Evolutionary conservation across 768 basidiomycete species (phyloP).

Genomic region (Tylopilus plumbeoviolaceoides): DNA sequence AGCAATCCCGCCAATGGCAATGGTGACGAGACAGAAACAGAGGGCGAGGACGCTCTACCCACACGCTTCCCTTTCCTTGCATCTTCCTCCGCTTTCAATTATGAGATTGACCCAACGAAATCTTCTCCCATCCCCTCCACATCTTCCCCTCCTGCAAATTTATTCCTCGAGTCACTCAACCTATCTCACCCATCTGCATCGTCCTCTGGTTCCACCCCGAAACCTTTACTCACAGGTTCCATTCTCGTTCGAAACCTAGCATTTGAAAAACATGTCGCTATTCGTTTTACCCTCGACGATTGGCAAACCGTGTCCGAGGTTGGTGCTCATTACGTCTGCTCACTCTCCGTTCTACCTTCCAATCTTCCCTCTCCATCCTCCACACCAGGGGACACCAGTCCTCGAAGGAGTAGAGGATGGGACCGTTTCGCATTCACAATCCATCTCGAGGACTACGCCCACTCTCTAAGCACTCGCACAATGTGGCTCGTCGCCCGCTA

Average conservation of each 20-base stretch:
- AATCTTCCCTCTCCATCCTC: slow-evolving; percentile 6
- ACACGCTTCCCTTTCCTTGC: slow-evolving; percentile 23
- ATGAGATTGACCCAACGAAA: slow-evolving; percentile 20
- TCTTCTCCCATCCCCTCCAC: slow-evolving; percentile 13
- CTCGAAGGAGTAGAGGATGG: slow-evolving; percentile 33
- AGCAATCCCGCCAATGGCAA: slow-evolving; percentile 13
- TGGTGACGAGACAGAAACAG: slow-evolving; percentile 45
- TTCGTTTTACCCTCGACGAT: slow-evolving; percentile 89
- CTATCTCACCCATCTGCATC: slow-evolving; percentile 19
- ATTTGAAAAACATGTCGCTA: slow-evolving; percentile 80
- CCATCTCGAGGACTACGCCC: slow-evolving; percentile 67
- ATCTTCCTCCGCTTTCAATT: slow-evolving; percentile 12
- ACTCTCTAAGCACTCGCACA: slow-evolving; percentile 44
- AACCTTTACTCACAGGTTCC: slow-evolving; percentile 58
- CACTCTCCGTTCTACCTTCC: slow-evolving; percentile 37
- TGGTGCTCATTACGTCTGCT: slow-evolving; percentile 43
- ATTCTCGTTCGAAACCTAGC: slow-evolving; percentile 81
- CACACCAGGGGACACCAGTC: neutral
- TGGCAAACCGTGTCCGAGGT: slow-evolving; percentile 95
- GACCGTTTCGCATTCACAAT: slow-evolving; percentile 61
- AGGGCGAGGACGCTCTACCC: slow-evolving; percentile 23
- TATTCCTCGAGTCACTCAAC: slow-evolving; percentile 37
- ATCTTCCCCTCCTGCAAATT: slow-evolving; percentile 18
- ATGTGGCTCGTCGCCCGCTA: slow-evolving; percentile 63
- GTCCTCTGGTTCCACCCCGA: neutral